Base-by-base conservation (phyloP, 192 early-diverging fungal species). In the Chytriomyces sp. region DNA sequence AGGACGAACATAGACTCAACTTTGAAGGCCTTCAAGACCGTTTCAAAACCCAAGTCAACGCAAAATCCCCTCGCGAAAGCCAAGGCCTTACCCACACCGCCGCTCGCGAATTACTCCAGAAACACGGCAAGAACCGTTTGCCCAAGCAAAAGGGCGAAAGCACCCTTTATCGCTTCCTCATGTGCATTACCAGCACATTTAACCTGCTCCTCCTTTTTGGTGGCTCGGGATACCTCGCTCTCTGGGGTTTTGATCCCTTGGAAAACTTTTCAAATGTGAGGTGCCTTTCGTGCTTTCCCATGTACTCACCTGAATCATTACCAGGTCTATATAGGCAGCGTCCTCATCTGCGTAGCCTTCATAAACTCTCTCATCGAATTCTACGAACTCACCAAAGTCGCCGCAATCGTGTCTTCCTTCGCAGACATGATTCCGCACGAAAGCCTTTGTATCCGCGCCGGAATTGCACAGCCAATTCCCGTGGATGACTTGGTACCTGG, bases 151-250 rank as follows among this genome's bases (percentile, higher is more conserved):
- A 91, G 75, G 89, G 85, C 59, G 88, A 86, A 68, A 86, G 85
- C 33, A 80, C 87, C 36, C 77, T 89, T 39, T 78, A 91, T 61
- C 87, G 89, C 59, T 95, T 89, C 69, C 64, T 96, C 5, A 84
- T 92, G 70, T 92, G 89, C 73, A 75, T 98, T 38, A 72, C 79
- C 12, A 89, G 87, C 22, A 77, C 96, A 10, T 98, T 98, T 83
- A 98, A 98, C 78, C 70, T 98, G 37, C 81, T 98, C 52, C 80
- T 98, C 32, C 87, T 93, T 26, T 79, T 89, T 38, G 89, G 93
- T 8, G 96, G 94, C 74, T 74, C 91, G 52, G 86, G 91, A 30
- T 87, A 92, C 75, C 89, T 93, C 60, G 83, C 93, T 32, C 73
- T 94, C 39, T 84, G 93, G 37, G 82, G 65, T 38, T 87, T 95